Evolutionary conservation across 352 stramenopile genomes (phyloP), one percentile per base, ranked within the genome.

Genomic region (Pythium folliculosum): DNA sequence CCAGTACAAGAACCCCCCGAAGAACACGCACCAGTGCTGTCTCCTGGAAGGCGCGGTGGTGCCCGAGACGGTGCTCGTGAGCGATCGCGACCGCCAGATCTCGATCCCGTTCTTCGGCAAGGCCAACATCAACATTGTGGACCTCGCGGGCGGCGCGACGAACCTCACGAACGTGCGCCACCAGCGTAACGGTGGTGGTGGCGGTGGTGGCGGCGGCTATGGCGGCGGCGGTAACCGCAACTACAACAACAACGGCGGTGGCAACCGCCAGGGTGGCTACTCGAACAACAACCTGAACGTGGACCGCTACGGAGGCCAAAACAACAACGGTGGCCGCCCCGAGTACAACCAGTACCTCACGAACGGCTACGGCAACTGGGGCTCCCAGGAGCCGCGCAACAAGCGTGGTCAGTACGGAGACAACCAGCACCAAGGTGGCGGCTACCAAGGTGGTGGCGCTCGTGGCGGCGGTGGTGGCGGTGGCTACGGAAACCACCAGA

Each of bases 71-170:
- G 72, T 87, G 48, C 64, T 95, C 21, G 68, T 92, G 17, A 78
- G 80, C 4, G 71, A 84, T 0, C 79, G 79, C 22, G 86, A 95
- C 65, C 80, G 78, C 38, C 73, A 79, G 25, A 91, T 95, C 45
- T 81, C 76, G 19, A 90, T 93, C 22, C 86, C 86, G 35, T 91
- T 90, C 73, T 91, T 95, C 22, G 86, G 84, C 48, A 90, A 89
- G 55, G 83, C 80, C 17, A 91, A 91, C 71, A 95, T 95, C 69
- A 93, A 86, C 61, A 93, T 95, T 45, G 82, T 93, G 54, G 86
- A 95, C 70, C 65, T 95, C 37, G 86, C 86, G 1, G 86, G 86
- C 16, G 75, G 70, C 38, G 74, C 79, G 2, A 66, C 53, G 17
- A 80, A 69, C 25, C 52, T 79, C 25, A 92, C 84, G 12, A 90